Percentiles rank a stretch among this genome's conserved stretches.
These are phyloP conservation scores for Clarireedia monteithiana DNA, from an alignment of 2,329 filamentous ascomycete species.

Conservation along the genomic window DNA sequence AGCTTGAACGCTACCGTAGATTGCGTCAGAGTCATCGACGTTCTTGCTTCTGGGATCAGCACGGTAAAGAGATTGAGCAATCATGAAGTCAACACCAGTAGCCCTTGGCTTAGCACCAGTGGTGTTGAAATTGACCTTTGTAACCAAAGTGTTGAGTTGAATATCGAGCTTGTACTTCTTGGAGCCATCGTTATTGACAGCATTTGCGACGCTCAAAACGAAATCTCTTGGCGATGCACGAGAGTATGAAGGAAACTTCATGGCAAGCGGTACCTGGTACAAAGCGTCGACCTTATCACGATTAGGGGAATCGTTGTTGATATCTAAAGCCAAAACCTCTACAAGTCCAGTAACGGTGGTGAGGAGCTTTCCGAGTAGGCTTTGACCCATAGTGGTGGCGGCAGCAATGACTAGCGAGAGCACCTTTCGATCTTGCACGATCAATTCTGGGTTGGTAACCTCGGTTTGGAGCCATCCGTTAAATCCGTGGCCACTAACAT, in stretches of 20 bases:
- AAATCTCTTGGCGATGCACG: constrained; percentile 22
- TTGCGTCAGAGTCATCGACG: neutral
- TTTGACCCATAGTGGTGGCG: neutral
- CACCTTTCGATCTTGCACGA: constrained; percentile 14
- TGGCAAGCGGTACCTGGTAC: constrained; percentile 20
- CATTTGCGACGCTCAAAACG: constrained; percentile 8
- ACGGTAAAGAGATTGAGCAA: constrained; percentile 29
- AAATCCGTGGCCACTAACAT: constrained; percentile 23
- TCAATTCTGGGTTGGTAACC: constrained; percentile 11
- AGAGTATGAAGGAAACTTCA: constrained; percentile 7
- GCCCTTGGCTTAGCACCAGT: constrained; percentile 27
- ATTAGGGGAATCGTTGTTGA: constrained; percentile 9
- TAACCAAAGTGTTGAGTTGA: constrained; percentile 29
- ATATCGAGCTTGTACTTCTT: constrained; percentile 19
- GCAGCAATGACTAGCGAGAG: neutral
- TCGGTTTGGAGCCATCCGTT: constrained; percentile 26
- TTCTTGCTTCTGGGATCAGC: constrained; percentile 7
- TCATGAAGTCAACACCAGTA: constrained; percentile 36
- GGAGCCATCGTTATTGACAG: constrained; percentile 15
- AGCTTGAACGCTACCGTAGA: constrained; percentile 14
- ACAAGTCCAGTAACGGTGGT: neutral
- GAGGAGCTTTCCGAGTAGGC: neutral
- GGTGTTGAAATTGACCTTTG: constrained; percentile 34
- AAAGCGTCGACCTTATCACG: constrained; percentile 14
- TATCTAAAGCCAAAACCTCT: neutral